phyloP scores from a whole-genome alignment of 306 rosid genomes.

The Acmispon strigosus region DNA sequence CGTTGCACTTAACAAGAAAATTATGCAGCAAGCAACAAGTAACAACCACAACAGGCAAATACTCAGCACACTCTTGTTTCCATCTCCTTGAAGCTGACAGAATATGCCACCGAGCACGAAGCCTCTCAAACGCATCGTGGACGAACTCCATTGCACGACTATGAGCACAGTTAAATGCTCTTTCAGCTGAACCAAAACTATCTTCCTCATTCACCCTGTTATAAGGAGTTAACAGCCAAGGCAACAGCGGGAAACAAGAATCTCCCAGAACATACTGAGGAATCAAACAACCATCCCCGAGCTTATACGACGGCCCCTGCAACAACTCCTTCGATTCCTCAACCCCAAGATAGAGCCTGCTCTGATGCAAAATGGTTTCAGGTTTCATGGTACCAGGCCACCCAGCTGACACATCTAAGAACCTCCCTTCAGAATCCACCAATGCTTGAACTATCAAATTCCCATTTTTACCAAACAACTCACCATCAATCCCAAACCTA shows the following conservation, averaged over 20 bases:
- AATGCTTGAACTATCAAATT: constrained; percentile 59
- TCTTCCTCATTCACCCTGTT: constrained; percentile 40
- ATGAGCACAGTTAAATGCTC: constrained; percentile 55
- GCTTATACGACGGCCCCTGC: constrained; percentile 43
- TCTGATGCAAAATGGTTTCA: constrained; percentile 55
- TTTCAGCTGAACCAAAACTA: constrained; percentile 40
- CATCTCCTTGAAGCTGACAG: constrained; percentile 43
- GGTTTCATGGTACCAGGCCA: constrained; percentile 68
- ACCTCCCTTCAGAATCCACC: constrained; percentile 72
- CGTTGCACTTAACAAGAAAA: constrained; percentile 58
- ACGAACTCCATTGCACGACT: constrained; percentile 42
- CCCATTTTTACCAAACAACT: constrained; percentile 33
- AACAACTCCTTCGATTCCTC: constrained; percentile 59
- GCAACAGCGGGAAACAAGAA: constrained; percentile 67
- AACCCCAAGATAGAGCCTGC: constrained; percentile 49
- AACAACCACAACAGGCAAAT: constrained; percentile 61
- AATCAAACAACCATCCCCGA: constrained; percentile 40
- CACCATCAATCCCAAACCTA: constrained; percentile 36
- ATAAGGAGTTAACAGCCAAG: constrained; percentile 87
- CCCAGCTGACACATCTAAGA: constrained; percentile 79
- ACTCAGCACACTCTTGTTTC: constrained; percentile 61
- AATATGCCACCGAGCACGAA: constrained; percentile 58
- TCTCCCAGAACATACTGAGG: constrained; percentile 73
- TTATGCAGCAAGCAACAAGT: constrained; percentile 75
- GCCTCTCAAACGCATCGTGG: constrained; percentile 44